Percentiles rank a stretch among this genome's conserved stretches.
Conservation (phyloP, 2,329 filamentous ascomycete species). For the Beauveria scarabaeidicola region DNA sequence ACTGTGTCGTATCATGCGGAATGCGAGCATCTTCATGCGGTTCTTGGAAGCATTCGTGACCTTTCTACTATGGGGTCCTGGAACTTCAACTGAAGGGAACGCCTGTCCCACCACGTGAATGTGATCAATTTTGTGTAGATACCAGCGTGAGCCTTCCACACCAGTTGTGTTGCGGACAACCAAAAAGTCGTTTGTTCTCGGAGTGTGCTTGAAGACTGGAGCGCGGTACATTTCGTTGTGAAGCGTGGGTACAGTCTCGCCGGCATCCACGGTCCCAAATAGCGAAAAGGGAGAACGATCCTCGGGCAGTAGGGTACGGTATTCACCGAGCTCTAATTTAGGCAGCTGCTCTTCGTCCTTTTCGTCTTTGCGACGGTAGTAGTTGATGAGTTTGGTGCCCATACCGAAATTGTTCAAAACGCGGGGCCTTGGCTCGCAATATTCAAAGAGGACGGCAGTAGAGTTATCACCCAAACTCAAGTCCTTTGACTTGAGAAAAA, state of each 20-base stretch:
- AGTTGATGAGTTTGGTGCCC: slow-evolving; percentile 93
- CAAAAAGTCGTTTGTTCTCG: slow-evolving; percentile 75
- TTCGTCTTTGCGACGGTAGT: slow-evolving; percentile 74
- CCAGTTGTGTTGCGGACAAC: slow-evolving; percentile 76
- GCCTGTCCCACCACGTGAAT: slow-evolving; percentile 87
- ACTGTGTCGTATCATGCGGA: slow-evolving; percentile 75
- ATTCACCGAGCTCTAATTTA: slow-evolving; percentile 81
- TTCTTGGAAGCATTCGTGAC: slow-evolving; percentile 97
- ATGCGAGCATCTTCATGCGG: slow-evolving; percentile 91
- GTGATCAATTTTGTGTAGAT: slow-evolving; percentile 81
- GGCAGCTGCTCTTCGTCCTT: slow-evolving; percentile 67
- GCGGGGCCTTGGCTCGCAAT: slow-evolving; percentile 86
- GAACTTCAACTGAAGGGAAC: slow-evolving; percentile 85
- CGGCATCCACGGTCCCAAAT: slow-evolving; percentile 86
- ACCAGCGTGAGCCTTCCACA: slow-evolving; percentile 69
- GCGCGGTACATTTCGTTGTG: slow-evolving; percentile 95
- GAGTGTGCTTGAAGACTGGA: slow-evolving; percentile 79
- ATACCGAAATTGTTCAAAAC: slow-evolving; percentile 96
- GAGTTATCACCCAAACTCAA: slow-evolving; percentile 85
- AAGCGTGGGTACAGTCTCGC: slow-evolving; percentile 81
- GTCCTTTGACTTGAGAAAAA: slow-evolving; percentile 74
- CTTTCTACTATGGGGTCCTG: slow-evolving; percentile 85
- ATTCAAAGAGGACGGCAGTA: slow-evolving; percentile 80
- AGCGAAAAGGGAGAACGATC: slow-evolving; percentile 94
- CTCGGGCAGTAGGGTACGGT: slow-evolving; percentile 77